Percentiles rank a stretch among this genome's conserved stretches.
Evolutionary conservation across 2,329 filamentous ascomycete species (phyloP).

Genomic region (Huntiella decipiens): DNA sequence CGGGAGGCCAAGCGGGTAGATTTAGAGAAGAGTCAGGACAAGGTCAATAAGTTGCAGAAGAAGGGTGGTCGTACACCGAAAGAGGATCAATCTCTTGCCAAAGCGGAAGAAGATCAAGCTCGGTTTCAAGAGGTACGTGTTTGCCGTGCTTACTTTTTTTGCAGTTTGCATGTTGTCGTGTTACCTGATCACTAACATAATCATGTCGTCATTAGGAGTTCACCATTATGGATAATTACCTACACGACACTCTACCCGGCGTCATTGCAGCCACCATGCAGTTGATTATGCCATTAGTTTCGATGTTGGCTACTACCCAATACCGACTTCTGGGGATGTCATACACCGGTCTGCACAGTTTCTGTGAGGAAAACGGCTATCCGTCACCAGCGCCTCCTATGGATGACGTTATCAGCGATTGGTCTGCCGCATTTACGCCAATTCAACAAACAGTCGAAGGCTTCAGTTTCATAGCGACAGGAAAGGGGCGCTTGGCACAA

Average conservation of each 20-base stretch:
- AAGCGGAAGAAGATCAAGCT: constrained; percentile 51
- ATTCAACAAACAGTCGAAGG: constrained; percentile 48
- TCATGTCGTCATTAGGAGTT: constrained; percentile 37
- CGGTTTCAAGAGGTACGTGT: constrained; percentile 40
- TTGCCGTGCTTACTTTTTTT: background rate
- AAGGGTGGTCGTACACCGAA: constrained; percentile 53
- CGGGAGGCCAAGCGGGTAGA: constrained; percentile 66
- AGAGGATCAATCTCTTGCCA: constrained; percentile 51
- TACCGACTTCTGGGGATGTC: constrained; percentile 59
- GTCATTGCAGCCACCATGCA: constrained; percentile 52
- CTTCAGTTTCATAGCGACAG: constrained; percentile 42
- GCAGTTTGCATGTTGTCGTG: background rate
- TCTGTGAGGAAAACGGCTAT: constrained; percentile 48
- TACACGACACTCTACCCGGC: constrained; percentile 51
- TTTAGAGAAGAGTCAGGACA: constrained; percentile 58
- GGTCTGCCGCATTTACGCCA: constrained; percentile 43
- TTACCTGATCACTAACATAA: no score
- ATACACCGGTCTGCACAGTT: constrained; percentile 59
- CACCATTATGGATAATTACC: constrained; percentile 52
- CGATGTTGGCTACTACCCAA: constrained; percentile 54
- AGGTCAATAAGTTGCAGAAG: constrained; percentile 47
- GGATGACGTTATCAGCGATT: constrained; percentile 48
- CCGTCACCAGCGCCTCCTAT: constrained; percentile 55
- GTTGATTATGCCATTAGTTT: constrained; percentile 53
- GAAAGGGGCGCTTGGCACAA: constrained; percentile 38